Evolutionary conservation across 2,329 filamentous ascomycete genomes (phyloP).

Genomic region (Trichoderma pleuroti): DNA sequence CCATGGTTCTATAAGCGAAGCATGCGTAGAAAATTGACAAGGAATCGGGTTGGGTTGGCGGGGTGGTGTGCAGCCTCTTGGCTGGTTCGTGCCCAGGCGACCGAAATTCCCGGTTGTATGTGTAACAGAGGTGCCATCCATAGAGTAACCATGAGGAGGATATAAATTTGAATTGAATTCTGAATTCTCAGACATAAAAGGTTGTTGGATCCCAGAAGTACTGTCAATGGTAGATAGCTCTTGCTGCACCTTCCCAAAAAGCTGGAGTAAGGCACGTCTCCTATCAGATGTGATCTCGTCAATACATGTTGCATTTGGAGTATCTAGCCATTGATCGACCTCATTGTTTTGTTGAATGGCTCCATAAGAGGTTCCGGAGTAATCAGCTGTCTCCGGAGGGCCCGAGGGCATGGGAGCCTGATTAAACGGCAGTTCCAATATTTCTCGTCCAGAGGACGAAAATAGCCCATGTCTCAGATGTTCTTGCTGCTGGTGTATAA

Average conservation of each 20-base stretch:
- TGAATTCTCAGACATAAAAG: neutral
- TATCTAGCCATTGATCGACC: neutral
- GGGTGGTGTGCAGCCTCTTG: too few species aligned
- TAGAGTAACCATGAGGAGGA: neutral
- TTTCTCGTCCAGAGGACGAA: neutral
- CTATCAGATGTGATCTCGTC: neutral
- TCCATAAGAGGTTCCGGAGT: neutral
- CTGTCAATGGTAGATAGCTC: neutral
- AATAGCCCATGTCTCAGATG: neutral
- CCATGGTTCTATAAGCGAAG: neutral
- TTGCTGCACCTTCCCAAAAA: neutral
- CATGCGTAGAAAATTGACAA: neutral
- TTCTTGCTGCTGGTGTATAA: neutral
- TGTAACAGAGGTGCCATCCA: neutral
- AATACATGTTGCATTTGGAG: neutral
- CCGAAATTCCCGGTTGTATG: neutral
- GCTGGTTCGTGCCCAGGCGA: neutral
- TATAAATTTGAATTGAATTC: neutral
- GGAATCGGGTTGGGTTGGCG: rapidly evolving
- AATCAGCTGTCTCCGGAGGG: neutral
- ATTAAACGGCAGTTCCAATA: neutral
- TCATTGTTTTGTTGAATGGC: neutral
- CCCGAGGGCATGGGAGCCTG: neutral
- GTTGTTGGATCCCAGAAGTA: neutral
- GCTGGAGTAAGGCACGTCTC: neutral